Percentiles rank a stretch among this genome's conserved stretches.
Evolutionary conservation across 2,329 filamentous ascomycete species (phyloP).

Genomic region (Colletotrichum sp.): DNA sequence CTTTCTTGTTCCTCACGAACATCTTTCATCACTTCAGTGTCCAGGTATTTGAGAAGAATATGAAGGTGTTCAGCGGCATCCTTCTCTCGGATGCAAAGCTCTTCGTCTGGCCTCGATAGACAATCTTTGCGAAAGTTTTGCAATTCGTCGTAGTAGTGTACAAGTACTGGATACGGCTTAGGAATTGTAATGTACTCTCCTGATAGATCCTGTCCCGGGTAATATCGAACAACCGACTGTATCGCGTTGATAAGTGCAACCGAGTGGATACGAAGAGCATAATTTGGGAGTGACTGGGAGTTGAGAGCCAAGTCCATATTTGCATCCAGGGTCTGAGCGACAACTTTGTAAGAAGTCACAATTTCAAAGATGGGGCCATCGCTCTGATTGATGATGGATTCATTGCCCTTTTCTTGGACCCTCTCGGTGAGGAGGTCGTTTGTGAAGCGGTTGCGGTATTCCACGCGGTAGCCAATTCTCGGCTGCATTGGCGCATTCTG

Average conservation of each 20-base stretch:
- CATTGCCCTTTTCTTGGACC: too few relatives aligned
- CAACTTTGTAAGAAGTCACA: background rate
- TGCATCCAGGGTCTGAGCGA: background rate
- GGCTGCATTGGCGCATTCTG: too few relatives aligned
- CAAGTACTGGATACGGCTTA: constrained; percentile 8
- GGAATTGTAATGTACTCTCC: background rate
- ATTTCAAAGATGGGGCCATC: background rate
- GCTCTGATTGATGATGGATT: background rate
- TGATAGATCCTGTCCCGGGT: constrained; percentile 9
- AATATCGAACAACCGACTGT: constrained; percentile 23
- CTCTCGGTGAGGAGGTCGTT: too few relatives aligned
- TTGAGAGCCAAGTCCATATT: background rate
- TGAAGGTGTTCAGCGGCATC: constrained; percentile 13
- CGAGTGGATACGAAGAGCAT: constrained; percentile 14
- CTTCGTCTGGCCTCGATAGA: background rate
- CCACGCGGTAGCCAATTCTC: too few relatives aligned
- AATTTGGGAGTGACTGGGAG: background rate
- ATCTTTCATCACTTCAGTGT: constrained; percentile 24
- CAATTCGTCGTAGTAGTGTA: background rate
- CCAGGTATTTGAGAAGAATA: constrained; percentile 25
- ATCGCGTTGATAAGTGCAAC: constrained; percentile 21
- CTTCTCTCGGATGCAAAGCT: constrained; percentile 22
- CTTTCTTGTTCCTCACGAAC: constrained; percentile 24
- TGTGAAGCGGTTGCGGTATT: too few relatives aligned
- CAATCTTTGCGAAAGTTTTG: background rate